Percentiles rank a stretch among this genome's conserved stretches.
phyloP scores from a whole-genome alignment of 2,329 filamentous ascomycete species.

The Pleomassaria siparia region DNA sequence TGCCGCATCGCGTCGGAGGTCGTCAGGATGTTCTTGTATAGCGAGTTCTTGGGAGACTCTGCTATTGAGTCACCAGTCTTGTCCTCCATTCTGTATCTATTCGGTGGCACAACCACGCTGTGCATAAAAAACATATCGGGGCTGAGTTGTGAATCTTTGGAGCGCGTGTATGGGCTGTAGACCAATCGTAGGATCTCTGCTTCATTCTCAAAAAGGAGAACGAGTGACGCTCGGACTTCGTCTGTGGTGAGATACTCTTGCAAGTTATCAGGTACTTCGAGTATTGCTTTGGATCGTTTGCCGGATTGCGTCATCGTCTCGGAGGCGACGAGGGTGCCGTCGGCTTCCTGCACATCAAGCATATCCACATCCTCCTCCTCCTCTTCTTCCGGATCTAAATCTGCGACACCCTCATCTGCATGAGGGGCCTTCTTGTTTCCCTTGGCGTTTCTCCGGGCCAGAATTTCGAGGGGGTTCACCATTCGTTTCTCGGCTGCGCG shows the following conservation, averaged over 20 bases:
- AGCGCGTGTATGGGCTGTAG: constrained; percentile 73
- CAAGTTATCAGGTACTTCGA: constrained; percentile 32
- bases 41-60: constrained; percentile 83
- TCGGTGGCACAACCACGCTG: constrained; percentile 84
- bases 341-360: constrained; percentile 34
- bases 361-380: constrained; percentile 46
- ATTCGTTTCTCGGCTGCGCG: constrained; percentile 66
- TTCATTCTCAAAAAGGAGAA: constrained; percentile 82
- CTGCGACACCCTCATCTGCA: constrained; percentile 70
- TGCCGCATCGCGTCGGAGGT: constrained; percentile 72
- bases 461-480: constrained; percentile 68
- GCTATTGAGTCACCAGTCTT: constrained; percentile 79
- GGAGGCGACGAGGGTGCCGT: constrained; percentile 57
- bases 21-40: constrained; percentile 83
- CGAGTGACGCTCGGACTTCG: constrained; percentile 79
- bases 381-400: constrained; percentile 53
- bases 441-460: constrained; percentile 51
- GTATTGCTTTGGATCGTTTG: constrained; percentile 43
- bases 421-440: constrained; percentile 49
- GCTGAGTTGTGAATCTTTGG: constrained; percentile 59
- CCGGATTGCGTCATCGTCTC: constrained; percentile 42
- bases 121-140: constrained; percentile 95
- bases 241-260: constrained; percentile 80
- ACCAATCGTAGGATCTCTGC: constrained; percentile 80
- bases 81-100: constrained; percentile 85